phyloP scores from a whole-genome alignment of 768 basidiomycete genomes.

The Mycena polygramma region DNA sequence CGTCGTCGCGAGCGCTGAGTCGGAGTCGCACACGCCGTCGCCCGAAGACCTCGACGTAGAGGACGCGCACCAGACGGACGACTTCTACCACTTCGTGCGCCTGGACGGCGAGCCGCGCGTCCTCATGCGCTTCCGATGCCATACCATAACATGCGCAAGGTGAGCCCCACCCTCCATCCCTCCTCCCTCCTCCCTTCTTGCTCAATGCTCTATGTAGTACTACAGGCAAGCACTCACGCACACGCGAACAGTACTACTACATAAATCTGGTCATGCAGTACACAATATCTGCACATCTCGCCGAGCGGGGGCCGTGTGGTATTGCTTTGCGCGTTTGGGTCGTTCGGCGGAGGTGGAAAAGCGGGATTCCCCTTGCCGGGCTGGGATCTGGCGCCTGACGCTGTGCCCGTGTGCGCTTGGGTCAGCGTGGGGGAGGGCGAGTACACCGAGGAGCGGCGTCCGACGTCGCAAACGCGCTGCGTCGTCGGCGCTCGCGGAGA shows the following conservation, averaged over 20 bases:
- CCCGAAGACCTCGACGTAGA: slow-evolving; percentile 25
- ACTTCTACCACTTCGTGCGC: slow-evolving; percentile 33
- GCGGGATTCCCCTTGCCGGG: slow-evolving; percentile 14
- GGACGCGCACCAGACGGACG: slow-evolving; percentile 10
- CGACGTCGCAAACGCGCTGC: slow-evolving; percentile 9
- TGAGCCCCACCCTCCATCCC: slow-evolving; percentile 14
- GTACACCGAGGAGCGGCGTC: slow-evolving; percentile 23
- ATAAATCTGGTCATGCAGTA: slow-evolving; percentile 30
- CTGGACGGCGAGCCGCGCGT: slow-evolving; percentile 35
- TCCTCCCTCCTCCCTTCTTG: too few species aligned
- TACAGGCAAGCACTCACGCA: too few species aligned
- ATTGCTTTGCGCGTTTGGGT: slow-evolving; percentile 19
- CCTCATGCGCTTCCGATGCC: slow-evolving; percentile 29
- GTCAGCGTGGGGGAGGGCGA: background rate
- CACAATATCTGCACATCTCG: slow-evolving; percentile 33
- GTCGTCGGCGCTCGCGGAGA: too few species aligned
- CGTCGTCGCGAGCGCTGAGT: too few species aligned
- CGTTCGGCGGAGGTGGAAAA: background rate
- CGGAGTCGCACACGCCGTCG: slow-evolving; percentile 32
- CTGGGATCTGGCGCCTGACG: slow-evolving; percentile 1
- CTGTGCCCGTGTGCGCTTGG: slow-evolving; percentile 3
- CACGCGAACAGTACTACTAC: too few species aligned
- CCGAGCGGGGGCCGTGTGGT: slow-evolving; percentile 33
- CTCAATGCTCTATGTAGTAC: too few species aligned
- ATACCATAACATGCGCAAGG: slow-evolving; percentile 33